Conservation (phyloP, 768 basidiomycete species). For the Nidularia sp. region DNA sequence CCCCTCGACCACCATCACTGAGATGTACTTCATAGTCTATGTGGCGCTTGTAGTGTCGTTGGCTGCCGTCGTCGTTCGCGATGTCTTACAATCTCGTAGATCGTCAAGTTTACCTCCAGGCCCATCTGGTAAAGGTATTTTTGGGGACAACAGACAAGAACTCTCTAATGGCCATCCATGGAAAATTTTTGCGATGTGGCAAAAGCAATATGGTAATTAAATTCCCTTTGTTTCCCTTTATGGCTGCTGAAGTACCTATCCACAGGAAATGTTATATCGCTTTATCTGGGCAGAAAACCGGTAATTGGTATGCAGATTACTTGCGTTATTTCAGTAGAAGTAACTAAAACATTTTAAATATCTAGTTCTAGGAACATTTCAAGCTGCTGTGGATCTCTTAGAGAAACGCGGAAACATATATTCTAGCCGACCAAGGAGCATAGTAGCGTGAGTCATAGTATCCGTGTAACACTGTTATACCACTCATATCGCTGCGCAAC, state of each 20-base stretch:
- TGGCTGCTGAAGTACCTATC: neutral
- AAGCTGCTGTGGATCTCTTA: slow-evolving; percentile 23
- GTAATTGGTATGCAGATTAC: neutral
- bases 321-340: neutral
- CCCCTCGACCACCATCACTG: no score
- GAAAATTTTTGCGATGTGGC: neutral
- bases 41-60: no score
- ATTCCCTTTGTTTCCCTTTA: neutral
- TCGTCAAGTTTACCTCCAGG: neutral
- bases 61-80: no score
- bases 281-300: neutral
- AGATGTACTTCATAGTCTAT: no score
- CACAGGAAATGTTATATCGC: neutral
- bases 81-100: no score
- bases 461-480: neutral
- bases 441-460: slow-evolving; percentile 17
- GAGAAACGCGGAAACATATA: slow-evolving; percentile 28
- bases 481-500: neutral
- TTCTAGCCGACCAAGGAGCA: slow-evolving; percentile 25
- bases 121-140: neutral
- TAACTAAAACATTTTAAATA: neutral
- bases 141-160: no score
- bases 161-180: neutral
- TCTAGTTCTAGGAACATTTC: slow-evolving; percentile 19
- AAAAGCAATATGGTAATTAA: neutral